Conservation (phyloP, 1,139 yeast species). For the Hyphopichia fennica region DNA sequence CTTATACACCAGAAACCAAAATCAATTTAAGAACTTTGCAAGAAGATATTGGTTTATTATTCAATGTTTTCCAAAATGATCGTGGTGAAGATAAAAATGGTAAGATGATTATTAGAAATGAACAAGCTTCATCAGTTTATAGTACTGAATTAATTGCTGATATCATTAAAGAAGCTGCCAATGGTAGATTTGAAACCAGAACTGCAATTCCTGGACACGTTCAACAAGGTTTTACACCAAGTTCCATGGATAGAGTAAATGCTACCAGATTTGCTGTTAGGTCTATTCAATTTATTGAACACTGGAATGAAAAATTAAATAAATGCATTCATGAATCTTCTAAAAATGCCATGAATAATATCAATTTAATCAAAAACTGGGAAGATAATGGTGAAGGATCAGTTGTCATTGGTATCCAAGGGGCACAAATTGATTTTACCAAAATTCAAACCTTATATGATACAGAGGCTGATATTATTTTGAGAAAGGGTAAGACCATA, state of each 20-base stretch:
- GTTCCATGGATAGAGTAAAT: conserved; percentile 72
- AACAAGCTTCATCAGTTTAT: conserved; percentile 68
- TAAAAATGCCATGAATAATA: conserved; percentile 1
- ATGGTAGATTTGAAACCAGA: conserved; percentile 69
- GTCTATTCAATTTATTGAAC: conserved; percentile 70
- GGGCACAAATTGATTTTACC: conserved; percentile 59
- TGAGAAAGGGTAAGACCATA: conserved; percentile 65
- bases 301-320: conserved; percentile 19
- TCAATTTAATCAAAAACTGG: conserved; percentile 1
- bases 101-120: conserved; percentile 66
- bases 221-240: conserved; percentile 80
- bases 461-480: conserved; percentile 55
- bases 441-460: conserved; percentile 55
- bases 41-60: conserved; percentile 71
- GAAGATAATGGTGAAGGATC: conserved; percentile 27
- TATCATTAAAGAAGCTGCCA: conserved; percentile 64
- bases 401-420: conserved; percentile 70
- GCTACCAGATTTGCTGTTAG: conserved; percentile 71
- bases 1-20: conserved; percentile 90
- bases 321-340: conserved; percentile 4
- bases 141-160: conserved; percentile 67
- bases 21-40: conserved; percentile 71
- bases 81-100: conserved; percentile 82
- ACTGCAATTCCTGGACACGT: conserved; percentile 84
- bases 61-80: conserved; percentile 67